A percentile compares a stretch with the other conserved stretches of the same genome.
These are phyloP conservation scores for Novakomyces olei DNA, from an alignment of 805 yeast genomes.

Conservation along the genomic window DNA sequence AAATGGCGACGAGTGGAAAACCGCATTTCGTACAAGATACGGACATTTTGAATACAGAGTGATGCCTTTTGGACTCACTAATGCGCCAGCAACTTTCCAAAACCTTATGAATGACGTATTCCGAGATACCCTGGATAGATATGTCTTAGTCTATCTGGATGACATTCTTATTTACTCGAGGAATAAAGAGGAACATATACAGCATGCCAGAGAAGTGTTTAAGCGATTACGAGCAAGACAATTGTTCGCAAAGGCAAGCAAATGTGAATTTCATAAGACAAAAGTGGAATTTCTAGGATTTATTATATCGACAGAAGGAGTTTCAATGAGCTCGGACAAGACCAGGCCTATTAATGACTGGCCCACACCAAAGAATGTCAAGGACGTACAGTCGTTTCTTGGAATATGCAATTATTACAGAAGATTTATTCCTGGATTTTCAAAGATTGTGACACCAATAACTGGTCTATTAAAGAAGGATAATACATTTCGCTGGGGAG, in stretches of 20 bases:
- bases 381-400: constrained; percentile 4
- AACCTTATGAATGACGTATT: constrained; percentile 5
- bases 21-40: constrained; percentile 6
- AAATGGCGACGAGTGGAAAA: constrained; percentile 16
- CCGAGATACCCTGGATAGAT: background rate
- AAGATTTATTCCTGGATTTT: constrained; percentile 1
- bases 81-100: constrained; percentile 14
- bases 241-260: background rate
- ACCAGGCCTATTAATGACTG: constrained; percentile 3
- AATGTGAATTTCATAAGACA: background rate
- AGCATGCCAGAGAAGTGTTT: constrained; percentile 2
- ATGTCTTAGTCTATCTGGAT: constrained; percentile 7
- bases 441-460: constrained; percentile 4
- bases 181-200: constrained; percentile 2
- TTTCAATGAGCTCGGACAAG: constrained; percentile 4
- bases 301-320: constrained; percentile 1
- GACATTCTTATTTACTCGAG: constrained; percentile 6
- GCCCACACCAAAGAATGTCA: constrained; percentile 3
- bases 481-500: background rate
- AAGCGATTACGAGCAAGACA: background rate
- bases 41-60: constrained; percentile 13
- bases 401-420: constrained; percentile 5
- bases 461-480: background rate
- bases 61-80: constrained; percentile 14
- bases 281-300: constrained; percentile 1